Evolutionary conservation across 2,329 filamentous ascomycete genomes (phyloP), one percentile per base, ranked within the genome.

Genomic region (Verticillium albo-atrum): DNA sequence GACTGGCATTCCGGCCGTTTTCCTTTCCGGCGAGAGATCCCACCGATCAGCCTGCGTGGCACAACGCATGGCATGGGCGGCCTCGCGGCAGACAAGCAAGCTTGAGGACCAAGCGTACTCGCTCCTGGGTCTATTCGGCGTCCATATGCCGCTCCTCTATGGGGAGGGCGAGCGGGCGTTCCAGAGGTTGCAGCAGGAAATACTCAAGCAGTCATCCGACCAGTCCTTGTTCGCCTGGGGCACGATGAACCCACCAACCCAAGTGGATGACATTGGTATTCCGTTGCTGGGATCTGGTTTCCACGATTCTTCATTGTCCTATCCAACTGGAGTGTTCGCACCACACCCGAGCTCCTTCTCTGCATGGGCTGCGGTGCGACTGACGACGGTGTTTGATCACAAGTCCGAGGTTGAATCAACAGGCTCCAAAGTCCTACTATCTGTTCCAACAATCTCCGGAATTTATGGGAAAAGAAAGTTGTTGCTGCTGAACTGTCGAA

Each of bases 101-200:
- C 32, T 54, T 53, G 67, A 72, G 37, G 71, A 74, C 57, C 55
- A 64, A 20, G 70, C 71, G 0, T 74, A 73, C 59, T 69, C 69
- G n/a, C 58, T 74, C 2, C 55, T 74, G 4, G 72, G 72, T 0
- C 32, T 73, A 1, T 73, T 74, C 32, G 64, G 65, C 28, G 61
- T 74, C 25, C 69, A 67, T 25, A 71, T 74, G 63, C 66, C 71
- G 5, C 54, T 73, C 42, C 62, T 72, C 2, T 72, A 73, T 26
- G 71, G 72, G 6, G 72, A 74, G 55, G 63, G 64, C 2, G 47
- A 34, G 25, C 42, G 52, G 20, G 58, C 64, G 1, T 67, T 66
- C 37, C 23, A 59, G 9, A 56, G 62, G 5, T 58, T 68, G 14
- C 67, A 68, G 56, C 67, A 68, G 54, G 66, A 67, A 30, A 66